phyloP scores from a whole-genome alignment of 1,284 basidiomycete genomes.

The Sutorius eximius region DNA sequence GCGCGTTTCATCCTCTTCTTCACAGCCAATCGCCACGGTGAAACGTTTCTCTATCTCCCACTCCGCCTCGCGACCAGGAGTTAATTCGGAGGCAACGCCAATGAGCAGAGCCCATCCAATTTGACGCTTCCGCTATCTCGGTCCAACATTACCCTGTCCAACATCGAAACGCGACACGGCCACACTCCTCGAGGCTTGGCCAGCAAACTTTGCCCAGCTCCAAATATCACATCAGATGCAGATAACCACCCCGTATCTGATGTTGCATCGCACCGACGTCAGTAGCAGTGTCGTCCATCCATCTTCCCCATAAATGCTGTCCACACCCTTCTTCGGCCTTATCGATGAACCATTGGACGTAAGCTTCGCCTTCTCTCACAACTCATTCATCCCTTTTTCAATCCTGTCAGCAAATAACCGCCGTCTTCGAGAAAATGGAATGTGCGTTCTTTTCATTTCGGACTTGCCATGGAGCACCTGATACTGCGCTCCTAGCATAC shows the following conservation, averaged over 20 bases:
- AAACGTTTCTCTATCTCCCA: background rate
- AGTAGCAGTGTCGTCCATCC: background rate
- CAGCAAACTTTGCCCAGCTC: background rate
- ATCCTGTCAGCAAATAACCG: constrained; percentile 6
- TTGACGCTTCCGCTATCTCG: constrained; percentile 5
- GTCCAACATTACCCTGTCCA: background rate
- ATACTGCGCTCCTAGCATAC: background rate
- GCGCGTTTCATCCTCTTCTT: too few relatives aligned
- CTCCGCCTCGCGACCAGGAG: constrained; percentile 1
- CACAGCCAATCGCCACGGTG: background rate
- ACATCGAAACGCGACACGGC: background rate
- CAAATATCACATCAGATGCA: background rate
- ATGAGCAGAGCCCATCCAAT: constrained; percentile 1
- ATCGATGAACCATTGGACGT: constrained; percentile 3
- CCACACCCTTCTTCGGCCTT: constrained; percentile 1
- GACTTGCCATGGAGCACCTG: constrained; percentile 19
- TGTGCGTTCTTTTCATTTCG: constrained; percentile 13
- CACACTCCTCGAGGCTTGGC: constrained; percentile 1
- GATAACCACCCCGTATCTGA: background rate
- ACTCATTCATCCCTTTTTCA: constrained; percentile 1
- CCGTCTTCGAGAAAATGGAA: constrained; percentile 21
- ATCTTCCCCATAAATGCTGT: background rate
- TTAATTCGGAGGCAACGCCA: constrained; percentile 6
- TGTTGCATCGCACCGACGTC: background rate
- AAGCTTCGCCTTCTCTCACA: constrained; percentile 1